Evolutionary conservation across 2,329 filamentous ascomycete species (phyloP).

Genomic region (Didymella segeticola): DNA sequence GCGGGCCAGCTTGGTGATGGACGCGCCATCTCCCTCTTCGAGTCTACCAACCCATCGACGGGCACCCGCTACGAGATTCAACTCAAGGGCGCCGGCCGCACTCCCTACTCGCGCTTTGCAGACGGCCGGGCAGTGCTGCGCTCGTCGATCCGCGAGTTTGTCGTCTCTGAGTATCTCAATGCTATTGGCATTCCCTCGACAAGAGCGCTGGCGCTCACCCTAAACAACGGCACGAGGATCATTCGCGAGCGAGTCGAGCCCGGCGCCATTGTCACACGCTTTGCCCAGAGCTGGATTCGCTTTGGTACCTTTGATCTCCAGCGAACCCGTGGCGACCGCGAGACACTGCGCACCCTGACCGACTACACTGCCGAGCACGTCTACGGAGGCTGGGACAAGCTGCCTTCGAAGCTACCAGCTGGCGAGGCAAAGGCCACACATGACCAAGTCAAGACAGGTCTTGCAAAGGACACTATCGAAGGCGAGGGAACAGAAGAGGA

Average conservation of each 20-base stretch:
- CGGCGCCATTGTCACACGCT: constrained; percentile 89
- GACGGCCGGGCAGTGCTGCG: constrained; percentile 93
- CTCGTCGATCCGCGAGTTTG: constrained; percentile 91
- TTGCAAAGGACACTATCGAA: constrained; percentile 67
- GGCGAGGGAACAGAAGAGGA: constrained; percentile 73
- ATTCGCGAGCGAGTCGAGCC: constrained; percentile 82
- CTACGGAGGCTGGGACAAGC: constrained; percentile 83
- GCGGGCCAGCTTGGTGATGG: constrained; percentile 96
- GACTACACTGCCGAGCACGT: constrained; percentile 89
- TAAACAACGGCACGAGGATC: constrained; percentile 74
- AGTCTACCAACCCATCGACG: constrained; percentile 77
- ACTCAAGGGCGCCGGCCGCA: constrained; percentile 90
- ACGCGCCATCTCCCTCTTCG: constrained; percentile 91
- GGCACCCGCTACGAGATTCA: constrained; percentile 86
- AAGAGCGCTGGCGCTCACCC: constrained; percentile 80
- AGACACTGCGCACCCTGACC: constrained; percentile 74
- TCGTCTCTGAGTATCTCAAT: constrained; percentile 88
- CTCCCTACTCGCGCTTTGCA: constrained; percentile 94
- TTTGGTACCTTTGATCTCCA: constrained; percentile 97
- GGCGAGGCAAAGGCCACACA: constrained; percentile 58
- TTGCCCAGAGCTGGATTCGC: constrained; percentile 89
- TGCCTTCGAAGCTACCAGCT: constrained; percentile 66
- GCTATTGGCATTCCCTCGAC: constrained; percentile 87
- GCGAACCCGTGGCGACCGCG: constrained; percentile 78
- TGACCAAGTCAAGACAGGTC: constrained; percentile 52